Evolutionary conservation across 139 green algal species (phyloP).

Genomic region (Mesostigma viride): DNA sequence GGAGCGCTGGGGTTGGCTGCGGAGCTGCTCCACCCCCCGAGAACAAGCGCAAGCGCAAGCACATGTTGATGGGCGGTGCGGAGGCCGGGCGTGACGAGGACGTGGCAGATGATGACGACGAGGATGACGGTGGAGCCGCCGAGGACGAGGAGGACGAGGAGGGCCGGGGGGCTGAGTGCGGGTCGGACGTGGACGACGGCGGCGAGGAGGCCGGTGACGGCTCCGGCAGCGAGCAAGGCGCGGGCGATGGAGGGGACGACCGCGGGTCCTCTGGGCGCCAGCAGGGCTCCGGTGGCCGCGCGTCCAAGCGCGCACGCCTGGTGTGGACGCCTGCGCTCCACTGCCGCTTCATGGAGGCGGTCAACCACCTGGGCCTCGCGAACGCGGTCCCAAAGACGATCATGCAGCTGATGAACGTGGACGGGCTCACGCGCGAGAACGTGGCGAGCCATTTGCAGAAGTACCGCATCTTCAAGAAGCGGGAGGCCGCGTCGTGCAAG

Average conservation of each 20-base stretch:
- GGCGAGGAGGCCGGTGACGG: too few relatives aligned
- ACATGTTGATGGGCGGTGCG: too few relatives aligned
- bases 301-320: constrained; percentile 14
- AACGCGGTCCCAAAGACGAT: constrained; percentile 20
- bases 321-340: constrained; percentile 23
- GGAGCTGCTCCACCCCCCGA: too few relatives aligned
- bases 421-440: constrained; percentile 27
- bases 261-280: too few relatives aligned
- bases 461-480: constrained; percentile 19
- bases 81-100: too few relatives aligned
- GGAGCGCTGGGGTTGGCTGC: too few relatives aligned
- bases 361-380: constrained; percentile 17
- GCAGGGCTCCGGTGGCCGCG: too few relatives aligned
- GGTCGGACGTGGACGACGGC: neutral
- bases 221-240: neutral
- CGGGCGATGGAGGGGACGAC: too few relatives aligned
- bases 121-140: neutral
- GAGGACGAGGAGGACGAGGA: neutral
- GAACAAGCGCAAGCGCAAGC: too few relatives aligned
- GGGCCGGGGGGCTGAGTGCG: neutral
- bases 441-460: constrained; percentile 26
- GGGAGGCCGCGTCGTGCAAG: too few relatives aligned
- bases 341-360: constrained; percentile 18
- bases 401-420: constrained; percentile 25
- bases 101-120: neutral